These are phyloP conservation scores for Neckera pumila DNA, from an alignment of 225 moss, liverwort and hornwort species.

Conservation along the genomic window DNA sequence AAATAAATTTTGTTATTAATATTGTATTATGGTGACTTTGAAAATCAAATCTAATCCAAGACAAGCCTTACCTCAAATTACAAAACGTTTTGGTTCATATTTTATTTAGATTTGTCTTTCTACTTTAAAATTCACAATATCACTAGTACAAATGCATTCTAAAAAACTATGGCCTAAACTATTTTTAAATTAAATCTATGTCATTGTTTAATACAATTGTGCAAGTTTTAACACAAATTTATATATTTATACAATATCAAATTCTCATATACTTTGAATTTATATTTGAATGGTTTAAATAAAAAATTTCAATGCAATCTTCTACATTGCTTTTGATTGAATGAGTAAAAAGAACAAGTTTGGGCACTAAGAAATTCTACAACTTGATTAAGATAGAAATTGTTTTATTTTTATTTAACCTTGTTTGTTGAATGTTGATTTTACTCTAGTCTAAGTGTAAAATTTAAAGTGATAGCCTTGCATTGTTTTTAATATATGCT, in stretches of 20 bases:
- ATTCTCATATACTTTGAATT: neutral
- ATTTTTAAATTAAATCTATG: neutral
- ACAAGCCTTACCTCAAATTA: fast-evolving
- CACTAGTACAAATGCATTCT: neutral
- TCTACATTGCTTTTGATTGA: too few species aligned
- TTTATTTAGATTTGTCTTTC: neutral
- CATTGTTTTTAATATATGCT: neutral
- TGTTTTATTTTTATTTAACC: neutral
- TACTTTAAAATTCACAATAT: neutral
- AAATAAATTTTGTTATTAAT: neutral
- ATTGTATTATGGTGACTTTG: neutral
- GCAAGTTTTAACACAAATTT: fast-evolving
- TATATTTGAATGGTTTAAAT: neutral
- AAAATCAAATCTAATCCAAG: neutral
- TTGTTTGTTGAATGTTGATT: too few species aligned
- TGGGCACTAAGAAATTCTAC: neutral
- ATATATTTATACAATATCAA: neutral
- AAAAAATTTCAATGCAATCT: neutral
- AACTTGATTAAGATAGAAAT: neutral
- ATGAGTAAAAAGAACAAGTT: neutral
- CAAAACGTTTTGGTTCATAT: fast-evolving
- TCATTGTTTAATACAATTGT: neutral
- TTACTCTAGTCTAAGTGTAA: too few species aligned
- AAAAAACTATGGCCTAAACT: neutral
- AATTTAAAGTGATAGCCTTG: neutral